These are phyloP conservation scores for Mortierella polycephala DNA, from an alignment of 371 early-diverging fungal species.

Conservation along the genomic window DNA sequence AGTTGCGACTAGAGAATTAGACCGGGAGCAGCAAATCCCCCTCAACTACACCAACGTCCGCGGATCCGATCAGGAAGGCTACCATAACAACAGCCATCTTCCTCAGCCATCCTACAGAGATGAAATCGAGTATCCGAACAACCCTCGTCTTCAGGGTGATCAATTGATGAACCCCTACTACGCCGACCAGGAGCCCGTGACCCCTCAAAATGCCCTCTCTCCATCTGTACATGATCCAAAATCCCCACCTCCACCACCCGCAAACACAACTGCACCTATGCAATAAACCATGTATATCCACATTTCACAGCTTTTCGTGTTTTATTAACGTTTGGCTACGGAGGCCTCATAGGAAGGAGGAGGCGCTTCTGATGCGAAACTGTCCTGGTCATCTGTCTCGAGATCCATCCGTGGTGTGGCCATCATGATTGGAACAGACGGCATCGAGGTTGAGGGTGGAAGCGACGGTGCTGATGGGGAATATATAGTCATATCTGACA, in stretches of 20 bases:
- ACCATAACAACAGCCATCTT: constrained; percentile 13
- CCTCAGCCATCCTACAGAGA: constrained; percentile 46
- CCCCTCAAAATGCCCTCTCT: neutral
- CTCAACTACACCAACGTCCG: constrained; percentile 48
- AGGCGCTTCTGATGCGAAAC: neutral
- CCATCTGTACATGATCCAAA: neutral
- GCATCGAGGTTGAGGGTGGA: neutral
- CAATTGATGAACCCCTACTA: constrained; percentile 39
- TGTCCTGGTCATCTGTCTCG: neutral
- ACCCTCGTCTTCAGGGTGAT: constrained; percentile 21
- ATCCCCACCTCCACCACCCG: too few species aligned
- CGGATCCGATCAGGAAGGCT: constrained; percentile 15
- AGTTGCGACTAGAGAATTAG: constrained; percentile 42
- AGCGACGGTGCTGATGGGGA: neutral
- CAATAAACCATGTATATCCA: too few species aligned
- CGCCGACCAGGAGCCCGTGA: constrained; percentile 23
- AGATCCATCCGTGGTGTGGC: constrained; percentile 19
- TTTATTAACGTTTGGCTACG: too few species aligned
- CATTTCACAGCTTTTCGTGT: too few species aligned
- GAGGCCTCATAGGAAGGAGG: constrained; percentile 18
- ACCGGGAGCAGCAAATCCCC: constrained; percentile 53
- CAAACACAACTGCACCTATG: too few species aligned
- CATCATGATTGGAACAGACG: constrained; percentile 1
- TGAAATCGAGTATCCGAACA: constrained; percentile 45
- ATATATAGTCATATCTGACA: constrained; percentile 16